Conservation (phyloP, 805 yeast genomes). For the Wickerhamiella occidentalis region DNA sequence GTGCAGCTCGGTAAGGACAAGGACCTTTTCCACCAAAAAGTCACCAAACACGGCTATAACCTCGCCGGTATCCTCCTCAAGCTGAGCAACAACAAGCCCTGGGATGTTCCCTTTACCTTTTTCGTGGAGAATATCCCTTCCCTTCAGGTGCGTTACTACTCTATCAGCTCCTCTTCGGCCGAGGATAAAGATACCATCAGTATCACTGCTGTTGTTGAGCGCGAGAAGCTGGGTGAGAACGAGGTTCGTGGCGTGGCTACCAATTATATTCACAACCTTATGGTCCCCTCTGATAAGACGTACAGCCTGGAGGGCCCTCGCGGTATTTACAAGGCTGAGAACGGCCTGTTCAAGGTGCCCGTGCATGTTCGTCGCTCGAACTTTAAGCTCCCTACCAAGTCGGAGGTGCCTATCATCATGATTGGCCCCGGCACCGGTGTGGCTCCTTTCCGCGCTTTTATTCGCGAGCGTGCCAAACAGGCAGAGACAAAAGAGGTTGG, state of each 20-base stretch:
- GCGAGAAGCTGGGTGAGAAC: conserved; percentile 31
- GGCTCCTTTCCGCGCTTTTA: conserved; percentile 93
- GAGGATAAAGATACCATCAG: conserved; percentile 65
- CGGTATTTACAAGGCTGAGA: conserved; percentile 20
- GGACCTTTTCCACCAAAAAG: conserved; percentile 49
- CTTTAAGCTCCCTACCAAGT: conserved; percentile 82
- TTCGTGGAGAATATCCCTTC: conserved; percentile 69
- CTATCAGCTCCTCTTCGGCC: conserved; percentile 81
- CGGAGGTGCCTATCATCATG: conserved; percentile 73
- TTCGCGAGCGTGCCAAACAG: conserved; percentile 69
- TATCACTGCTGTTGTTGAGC: conserved; percentile 88
- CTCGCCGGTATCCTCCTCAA: conserved; percentile 59
- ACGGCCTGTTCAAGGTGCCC: conserved; percentile 43
- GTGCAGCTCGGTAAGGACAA: conserved; percentile 52
- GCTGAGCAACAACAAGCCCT: conserved; percentile 52
- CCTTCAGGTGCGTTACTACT: conserved; percentile 88
- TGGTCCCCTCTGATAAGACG: conserved; percentile 33
- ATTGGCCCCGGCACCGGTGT: conserved; percentile 98
- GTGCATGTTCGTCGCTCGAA: conserved; percentile 91
- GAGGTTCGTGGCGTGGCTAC: conserved; percentile 80
- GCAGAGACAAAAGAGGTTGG: conserved; percentile 47
- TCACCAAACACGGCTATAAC: conserved; percentile 51
- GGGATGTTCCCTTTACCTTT: conserved; percentile 81
- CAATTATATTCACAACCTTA: conserved; percentile 63
- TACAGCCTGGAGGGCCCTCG: conserved; percentile 85